These are phyloP conservation scores for Anthostomella pinea DNA, from an alignment of 2,329 filamentous ascomycete genomes.

Conservation along the genomic window DNA sequence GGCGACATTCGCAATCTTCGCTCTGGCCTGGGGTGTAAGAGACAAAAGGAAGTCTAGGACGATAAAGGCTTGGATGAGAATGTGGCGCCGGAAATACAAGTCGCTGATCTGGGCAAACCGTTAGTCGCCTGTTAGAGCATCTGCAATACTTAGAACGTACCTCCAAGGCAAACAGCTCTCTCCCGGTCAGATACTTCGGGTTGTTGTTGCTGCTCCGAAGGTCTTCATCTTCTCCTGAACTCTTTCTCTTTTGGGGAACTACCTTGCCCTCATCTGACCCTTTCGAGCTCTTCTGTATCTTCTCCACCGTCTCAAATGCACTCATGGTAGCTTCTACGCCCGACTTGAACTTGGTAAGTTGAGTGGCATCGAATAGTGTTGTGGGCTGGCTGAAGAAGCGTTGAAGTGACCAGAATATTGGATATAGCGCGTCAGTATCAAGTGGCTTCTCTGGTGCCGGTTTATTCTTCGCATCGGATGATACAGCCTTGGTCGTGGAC, in stretches of 20 bases:
- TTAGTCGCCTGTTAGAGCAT: conserved; percentile 10
- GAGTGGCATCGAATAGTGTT: conserved; percentile 67
- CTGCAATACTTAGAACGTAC: conserved; percentile 41
- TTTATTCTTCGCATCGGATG: conserved; percentile 43
- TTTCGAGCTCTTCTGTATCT: conserved; percentile 49
- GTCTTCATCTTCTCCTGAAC: conserved; percentile 54
- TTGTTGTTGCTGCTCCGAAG: conserved; percentile 78
- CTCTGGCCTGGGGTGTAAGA: conserved; percentile 76
- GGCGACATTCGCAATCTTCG: conserved; percentile 66
- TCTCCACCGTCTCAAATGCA: conserved; percentile 51
- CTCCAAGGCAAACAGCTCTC: conserved; percentile 93
- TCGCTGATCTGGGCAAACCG: conserved; percentile 70
- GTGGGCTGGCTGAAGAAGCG: conserved; percentile 89
- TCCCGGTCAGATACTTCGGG: conserved; percentile 96
- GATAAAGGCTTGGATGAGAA: conserved; percentile 92
- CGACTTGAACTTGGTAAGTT: conserved; percentile 78
- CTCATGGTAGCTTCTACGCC: conserved; percentile 66
- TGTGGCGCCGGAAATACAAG: conserved; percentile 87
- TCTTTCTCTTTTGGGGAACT: conserved; percentile 66
- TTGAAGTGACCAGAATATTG: conserved; percentile 91
- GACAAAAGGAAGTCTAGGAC: conserved; percentile 94
- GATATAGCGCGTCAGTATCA: conserved; percentile 74
- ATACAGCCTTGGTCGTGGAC: conserved; percentile 40
- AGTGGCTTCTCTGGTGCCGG: conserved; percentile 47
- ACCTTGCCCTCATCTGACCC: conserved; percentile 61